Evolutionary conservation across 257 asterid species (phyloP).

Genomic region (Scutellaria minor): DNA sequence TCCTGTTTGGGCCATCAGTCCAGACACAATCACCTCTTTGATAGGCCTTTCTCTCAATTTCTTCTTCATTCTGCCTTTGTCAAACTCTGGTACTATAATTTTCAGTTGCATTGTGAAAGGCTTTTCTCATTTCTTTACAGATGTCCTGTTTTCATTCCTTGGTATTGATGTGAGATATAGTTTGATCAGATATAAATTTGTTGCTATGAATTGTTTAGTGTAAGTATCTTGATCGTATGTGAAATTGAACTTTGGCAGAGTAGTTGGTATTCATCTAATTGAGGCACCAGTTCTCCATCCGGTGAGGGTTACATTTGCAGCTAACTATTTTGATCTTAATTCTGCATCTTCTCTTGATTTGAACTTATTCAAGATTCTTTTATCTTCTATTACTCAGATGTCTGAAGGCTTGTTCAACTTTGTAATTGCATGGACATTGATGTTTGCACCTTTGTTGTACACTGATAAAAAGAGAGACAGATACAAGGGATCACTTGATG

Average conservation of each 20-base stretch:
- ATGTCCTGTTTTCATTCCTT: slow-evolving; percentile 17
- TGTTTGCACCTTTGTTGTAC: slow-evolving; percentile 90
- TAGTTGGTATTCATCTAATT: slow-evolving; percentile 83
- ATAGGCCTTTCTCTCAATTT: slow-evolving; percentile 89
- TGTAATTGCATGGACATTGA: slow-evolving; percentile 89
- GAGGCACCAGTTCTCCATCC: slow-evolving; percentile 80
- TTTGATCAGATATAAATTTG: neutral
- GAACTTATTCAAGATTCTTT: slow-evolving; percentile 30
- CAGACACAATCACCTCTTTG: slow-evolving; percentile 70
- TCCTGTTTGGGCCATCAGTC: slow-evolving; percentile 94
- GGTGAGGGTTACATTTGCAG: slow-evolving; percentile 43
- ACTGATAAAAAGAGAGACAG: slow-evolving; percentile 76
- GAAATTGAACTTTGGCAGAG: slow-evolving; percentile 66
- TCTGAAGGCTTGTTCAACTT: slow-evolving; percentile 97
- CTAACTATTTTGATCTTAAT: slow-evolving; percentile 7
- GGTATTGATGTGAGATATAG: neutral
- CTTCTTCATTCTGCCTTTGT: slow-evolving; percentile 81
- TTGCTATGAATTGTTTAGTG: neutral
- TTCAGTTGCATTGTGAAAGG: slow-evolving; percentile 23
- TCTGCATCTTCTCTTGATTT: slow-evolving; percentile 3
- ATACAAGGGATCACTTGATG: slow-evolving; percentile 75
- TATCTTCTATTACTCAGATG: slow-evolving; percentile 53
- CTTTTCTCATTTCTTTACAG: neutral
- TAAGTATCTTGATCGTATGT: slow-evolving; percentile 47
- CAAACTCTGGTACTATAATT: slow-evolving; percentile 62